These are phyloP conservation scores for Fomitopsis serialis DNA, from an alignment of 768 basidiomycete genomes.

Conservation along the genomic window DNA sequence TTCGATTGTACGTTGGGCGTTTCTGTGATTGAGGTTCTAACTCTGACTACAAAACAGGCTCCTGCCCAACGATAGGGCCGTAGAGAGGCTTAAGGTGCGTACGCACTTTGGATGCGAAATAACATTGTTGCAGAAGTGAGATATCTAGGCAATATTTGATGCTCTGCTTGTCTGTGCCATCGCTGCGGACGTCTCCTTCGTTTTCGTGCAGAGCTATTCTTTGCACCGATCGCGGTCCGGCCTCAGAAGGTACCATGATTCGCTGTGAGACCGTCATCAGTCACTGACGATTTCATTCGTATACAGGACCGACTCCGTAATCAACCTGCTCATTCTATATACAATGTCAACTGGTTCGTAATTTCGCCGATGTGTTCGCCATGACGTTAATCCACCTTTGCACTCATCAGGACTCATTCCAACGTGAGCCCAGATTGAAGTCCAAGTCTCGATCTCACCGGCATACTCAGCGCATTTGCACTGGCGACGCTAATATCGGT, in stretches of 20 bases:
- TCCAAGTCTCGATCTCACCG: too few relatives aligned
- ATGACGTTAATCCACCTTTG: too few relatives aligned
- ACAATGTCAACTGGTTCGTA: constrained; percentile 1
- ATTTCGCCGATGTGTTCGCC: too few relatives aligned
- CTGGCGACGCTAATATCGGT: too few relatives aligned
- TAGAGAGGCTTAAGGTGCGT: background rate
- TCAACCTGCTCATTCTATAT: constrained; percentile 6
- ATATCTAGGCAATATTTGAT: background rate
- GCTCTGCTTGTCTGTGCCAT: background rate
- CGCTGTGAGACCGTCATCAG: background rate
- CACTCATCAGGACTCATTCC: too few relatives aligned
- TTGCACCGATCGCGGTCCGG: constrained; percentile 3
- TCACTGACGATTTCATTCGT: background rate
- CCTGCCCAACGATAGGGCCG: too few relatives aligned
- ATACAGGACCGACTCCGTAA: constrained; percentile 4
- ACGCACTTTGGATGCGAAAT: background rate
- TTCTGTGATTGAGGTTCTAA: too few relatives aligned
- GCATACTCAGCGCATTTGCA: too few relatives aligned
- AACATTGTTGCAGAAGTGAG: background rate
- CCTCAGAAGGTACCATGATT: background rate
- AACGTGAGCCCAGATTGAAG: too few relatives aligned
- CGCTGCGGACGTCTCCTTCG: constrained; percentile 1
- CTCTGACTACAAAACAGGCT: too few relatives aligned
- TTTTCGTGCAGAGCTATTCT: constrained; percentile 1
- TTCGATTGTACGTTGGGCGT: too few relatives aligned